Conservation (phyloP, 768 basidiomycete genomes). For the Neoboletus subvelutipes region DNA sequence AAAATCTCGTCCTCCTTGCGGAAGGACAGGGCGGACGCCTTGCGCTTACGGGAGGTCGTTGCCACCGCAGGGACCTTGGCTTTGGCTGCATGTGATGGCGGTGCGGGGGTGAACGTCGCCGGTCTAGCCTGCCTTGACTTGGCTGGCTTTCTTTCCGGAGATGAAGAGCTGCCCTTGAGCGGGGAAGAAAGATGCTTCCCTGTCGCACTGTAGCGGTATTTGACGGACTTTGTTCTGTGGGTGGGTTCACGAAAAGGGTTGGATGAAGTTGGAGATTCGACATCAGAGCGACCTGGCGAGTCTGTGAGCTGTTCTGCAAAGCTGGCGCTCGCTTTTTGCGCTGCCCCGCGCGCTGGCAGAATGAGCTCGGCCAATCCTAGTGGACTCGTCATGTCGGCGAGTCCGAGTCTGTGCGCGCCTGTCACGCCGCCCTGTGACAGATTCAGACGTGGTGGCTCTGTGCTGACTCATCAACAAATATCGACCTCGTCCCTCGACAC, state of each 20-base stretch:
- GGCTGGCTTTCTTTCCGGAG: constrained; percentile 26
- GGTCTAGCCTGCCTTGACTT: constrained; percentile 6
- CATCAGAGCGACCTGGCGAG: constrained; percentile 27
- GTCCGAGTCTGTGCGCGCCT: neutral
- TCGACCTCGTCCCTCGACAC: neutral
- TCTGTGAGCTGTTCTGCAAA: constrained; percentile 35
- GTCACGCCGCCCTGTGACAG: constrained; percentile 21
- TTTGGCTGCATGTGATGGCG: constrained; percentile 14
- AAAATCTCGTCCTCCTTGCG: constrained; percentile 16
- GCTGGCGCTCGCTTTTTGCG: constrained; percentile 31
- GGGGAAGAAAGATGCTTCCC: constrained; percentile 36
- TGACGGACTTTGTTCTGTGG: constrained; percentile 26
- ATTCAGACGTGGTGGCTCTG: constrained; percentile 1
- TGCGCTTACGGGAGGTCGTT: constrained; percentile 31
- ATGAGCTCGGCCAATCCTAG: constrained; percentile 12
- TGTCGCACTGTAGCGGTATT: constrained; percentile 33
- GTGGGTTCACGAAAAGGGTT: constrained; percentile 28
- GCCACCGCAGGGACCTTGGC: constrained; percentile 9
- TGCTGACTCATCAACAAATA: constrained; percentile 15
- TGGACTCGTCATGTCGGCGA: constrained; percentile 15
- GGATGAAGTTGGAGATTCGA: constrained; percentile 15
- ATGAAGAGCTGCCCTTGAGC: constrained; percentile 32
- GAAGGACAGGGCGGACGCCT: constrained; percentile 12
- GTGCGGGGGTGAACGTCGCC: constrained; percentile 9
- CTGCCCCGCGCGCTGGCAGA: constrained; percentile 35